A percentile compares a stretch with the other conserved stretches of the same genome.
These are phyloP conservation scores for Eimeria necatrix DNA, from an alignment of 169 alveolate species.

Conservation along the genomic window DNA sequence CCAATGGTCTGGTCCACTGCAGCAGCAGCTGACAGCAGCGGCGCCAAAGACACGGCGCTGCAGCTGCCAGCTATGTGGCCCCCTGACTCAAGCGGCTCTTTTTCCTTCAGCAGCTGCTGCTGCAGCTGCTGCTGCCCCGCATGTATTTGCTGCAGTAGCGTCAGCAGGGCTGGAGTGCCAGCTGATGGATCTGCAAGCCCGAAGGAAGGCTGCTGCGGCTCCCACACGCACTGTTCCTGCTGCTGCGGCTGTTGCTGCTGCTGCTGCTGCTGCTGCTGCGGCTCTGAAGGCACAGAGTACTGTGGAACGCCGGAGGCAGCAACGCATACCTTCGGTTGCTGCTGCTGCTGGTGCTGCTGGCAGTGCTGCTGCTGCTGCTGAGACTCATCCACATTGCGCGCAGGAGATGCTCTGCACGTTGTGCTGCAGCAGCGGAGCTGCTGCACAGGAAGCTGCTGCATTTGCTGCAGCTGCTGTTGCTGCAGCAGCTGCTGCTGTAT, in stretches of 20 bases:
- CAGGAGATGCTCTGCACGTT: neutral
- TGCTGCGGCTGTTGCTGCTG: neutral
- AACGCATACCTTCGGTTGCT: neutral
- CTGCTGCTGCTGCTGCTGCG: conserved; percentile 34
- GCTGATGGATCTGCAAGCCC: neutral
- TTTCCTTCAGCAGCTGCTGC: conserved; percentile 10
- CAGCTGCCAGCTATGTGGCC: neutral
- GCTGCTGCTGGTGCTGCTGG: neutral
- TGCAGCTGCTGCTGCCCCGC: conserved; percentile 12
- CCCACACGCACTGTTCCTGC: neutral
- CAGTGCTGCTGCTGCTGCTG: conserved; percentile 33
- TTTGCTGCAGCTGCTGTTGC: neutral
- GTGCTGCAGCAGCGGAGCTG: conserved; percentile 27
- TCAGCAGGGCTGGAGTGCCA: neutral
- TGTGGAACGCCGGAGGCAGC: neutral
- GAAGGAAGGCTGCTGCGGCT: neutral
- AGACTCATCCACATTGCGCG: neutral
- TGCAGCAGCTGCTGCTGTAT: neutral
- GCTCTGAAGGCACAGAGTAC: neutral
- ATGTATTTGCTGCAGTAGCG: neutral
- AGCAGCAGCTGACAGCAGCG: too few relatives aligned
- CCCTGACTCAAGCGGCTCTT: neutral
- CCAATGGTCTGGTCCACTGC: too few relatives aligned
- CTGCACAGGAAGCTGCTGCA: neutral
- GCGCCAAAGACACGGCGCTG: neutral